Conservation (phyloP, 2,329 filamentous ascomycete species). For the Ophiostoma fasciatum region DNA sequence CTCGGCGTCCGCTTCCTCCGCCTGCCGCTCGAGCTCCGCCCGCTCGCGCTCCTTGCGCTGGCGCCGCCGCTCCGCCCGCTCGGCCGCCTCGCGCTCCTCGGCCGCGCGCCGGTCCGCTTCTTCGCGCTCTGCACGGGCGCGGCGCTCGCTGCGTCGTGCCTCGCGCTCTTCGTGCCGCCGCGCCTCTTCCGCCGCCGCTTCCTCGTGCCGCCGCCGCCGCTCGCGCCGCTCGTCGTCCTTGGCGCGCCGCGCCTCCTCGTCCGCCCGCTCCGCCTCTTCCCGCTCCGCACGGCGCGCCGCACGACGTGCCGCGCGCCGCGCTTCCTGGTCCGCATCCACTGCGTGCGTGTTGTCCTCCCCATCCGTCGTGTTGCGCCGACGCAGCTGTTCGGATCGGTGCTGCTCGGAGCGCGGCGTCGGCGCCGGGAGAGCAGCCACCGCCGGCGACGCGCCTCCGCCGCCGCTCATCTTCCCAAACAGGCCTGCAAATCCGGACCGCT, state of each 20-base stretch:
- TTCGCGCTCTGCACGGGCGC: constrained; percentile 32
- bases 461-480: constrained; percentile 50
- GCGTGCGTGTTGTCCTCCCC: constrained; percentile 28
- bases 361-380: too few relatives aligned
- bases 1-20: constrained; percentile 30
- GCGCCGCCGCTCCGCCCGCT: constrained; percentile 30
- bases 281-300: constrained; percentile 40
- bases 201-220: constrained; percentile 38
- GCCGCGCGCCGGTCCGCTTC: constrained; percentile 27
- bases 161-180: constrained; percentile 43
- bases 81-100: constrained; percentile 19
- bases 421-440: background rate
- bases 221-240: constrained; percentile 44
- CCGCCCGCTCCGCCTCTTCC: constrained; percentile 32
- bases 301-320: constrained; percentile 46
- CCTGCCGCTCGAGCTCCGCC: constrained; percentile 21
- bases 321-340: constrained; percentile 34
- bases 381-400: too few relatives aligned
- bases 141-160: constrained; percentile 39
- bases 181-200: constrained; percentile 38
- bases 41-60: constrained; percentile 31
- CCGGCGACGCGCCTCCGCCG: constrained; percentile 27
- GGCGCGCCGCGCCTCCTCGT: constrained; percentile 39
- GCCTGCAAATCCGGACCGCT: constrained; percentile 40
- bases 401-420: constrained; percentile 11